Percentiles rank a stretch among this genome's conserved stretches.
These are phyloP conservation scores for Breynia disticha DNA, from an alignment of 441 rosid genomes.

Conservation along the genomic window DNA sequence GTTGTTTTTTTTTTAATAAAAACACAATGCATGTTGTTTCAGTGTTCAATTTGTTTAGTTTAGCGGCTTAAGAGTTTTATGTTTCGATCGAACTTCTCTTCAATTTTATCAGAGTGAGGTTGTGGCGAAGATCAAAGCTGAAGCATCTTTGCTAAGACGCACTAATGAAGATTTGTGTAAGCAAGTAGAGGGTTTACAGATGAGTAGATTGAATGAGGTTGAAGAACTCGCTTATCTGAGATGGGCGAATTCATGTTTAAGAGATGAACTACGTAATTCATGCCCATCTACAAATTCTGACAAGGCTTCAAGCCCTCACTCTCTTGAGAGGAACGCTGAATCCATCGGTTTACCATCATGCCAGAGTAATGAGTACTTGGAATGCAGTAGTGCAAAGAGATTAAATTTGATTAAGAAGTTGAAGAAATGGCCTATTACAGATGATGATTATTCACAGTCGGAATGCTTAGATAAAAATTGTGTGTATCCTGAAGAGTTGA, in stretches of 20 bases:
- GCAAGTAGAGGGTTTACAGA: constrained; percentile 72
- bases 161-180: constrained; percentile 59
- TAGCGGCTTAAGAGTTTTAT: too few species aligned
- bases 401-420: constrained; percentile 46
- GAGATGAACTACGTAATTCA: constrained; percentile 46
- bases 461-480: constrained; percentile 36
- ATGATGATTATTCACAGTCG: constrained; percentile 29
- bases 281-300: constrained; percentile 27
- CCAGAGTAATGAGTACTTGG: constrained; percentile 28
- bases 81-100: too few species aligned
- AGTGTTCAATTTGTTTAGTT: too few species aligned
- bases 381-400: constrained; percentile 37
- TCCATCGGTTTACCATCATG: constrained; percentile 20
- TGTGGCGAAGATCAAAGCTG: constrained; percentile 47
- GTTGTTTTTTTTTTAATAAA: too few species aligned
- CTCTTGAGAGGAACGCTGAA: constrained; percentile 22
- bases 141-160: constrained; percentile 45
- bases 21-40: too few species aligned
- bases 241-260: constrained; percentile 73
- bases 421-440: constrained; percentile 47
- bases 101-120: constrained; percentile 35
- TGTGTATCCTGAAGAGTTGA: constrained; percentile 34
- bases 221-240: constrained; percentile 76
- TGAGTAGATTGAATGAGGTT: constrained; percentile 62
- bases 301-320: constrained; percentile 29